Evolutionary conservation across 305 asterid genomes (phyloP).

Genomic region (Lippia alba): DNA sequence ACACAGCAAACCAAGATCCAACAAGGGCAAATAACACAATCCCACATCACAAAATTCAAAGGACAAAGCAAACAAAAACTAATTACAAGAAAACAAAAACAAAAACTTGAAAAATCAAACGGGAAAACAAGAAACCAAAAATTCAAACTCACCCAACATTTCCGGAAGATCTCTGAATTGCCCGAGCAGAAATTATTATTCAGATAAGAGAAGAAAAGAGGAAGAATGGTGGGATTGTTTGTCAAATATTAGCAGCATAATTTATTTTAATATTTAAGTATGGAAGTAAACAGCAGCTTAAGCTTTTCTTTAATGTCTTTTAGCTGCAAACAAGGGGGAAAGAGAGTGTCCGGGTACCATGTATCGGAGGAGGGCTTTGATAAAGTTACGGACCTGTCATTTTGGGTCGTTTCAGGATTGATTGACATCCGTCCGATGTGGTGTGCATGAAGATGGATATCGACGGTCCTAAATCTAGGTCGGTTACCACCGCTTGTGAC

Average conservation of each 20-base stretch:
- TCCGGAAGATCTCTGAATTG: not conserved
- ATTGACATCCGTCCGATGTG: not conserved
- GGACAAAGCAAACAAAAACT: slow-evolving; percentile 4
- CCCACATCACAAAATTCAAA: not conserved
- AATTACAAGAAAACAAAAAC: not conserved
- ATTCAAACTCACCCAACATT: slow-evolving; percentile 34
- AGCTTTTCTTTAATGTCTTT: slow-evolving; percentile 30
- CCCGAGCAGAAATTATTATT: not conserved
- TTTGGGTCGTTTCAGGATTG: not conserved
- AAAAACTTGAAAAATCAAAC: not conserved
- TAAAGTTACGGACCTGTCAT: slow-evolving; percentile 26
- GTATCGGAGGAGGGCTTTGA: slow-evolving; percentile 26
- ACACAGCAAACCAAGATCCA: slow-evolving; percentile 32
- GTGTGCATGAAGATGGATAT: not conserved
- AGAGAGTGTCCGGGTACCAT: slow-evolving; percentile 44
- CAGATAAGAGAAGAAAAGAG: slow-evolving; percentile 1
- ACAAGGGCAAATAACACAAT: slow-evolving; percentile 1
- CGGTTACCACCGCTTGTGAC: not conserved
- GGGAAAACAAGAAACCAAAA: not conserved
- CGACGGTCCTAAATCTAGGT: not conserved
- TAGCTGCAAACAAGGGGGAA: slow-evolving; percentile 23
- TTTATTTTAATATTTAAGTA: slow-evolving; percentile 12
- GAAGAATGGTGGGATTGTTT: slow-evolving; percentile 10
- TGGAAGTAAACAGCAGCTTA: slow-evolving; percentile 18
- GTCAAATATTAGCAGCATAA: slow-evolving; percentile 30